Evolutionary conservation across 169 alveolate genomes (phyloP).

Genomic region (Blepharisma undulans): DNA sequence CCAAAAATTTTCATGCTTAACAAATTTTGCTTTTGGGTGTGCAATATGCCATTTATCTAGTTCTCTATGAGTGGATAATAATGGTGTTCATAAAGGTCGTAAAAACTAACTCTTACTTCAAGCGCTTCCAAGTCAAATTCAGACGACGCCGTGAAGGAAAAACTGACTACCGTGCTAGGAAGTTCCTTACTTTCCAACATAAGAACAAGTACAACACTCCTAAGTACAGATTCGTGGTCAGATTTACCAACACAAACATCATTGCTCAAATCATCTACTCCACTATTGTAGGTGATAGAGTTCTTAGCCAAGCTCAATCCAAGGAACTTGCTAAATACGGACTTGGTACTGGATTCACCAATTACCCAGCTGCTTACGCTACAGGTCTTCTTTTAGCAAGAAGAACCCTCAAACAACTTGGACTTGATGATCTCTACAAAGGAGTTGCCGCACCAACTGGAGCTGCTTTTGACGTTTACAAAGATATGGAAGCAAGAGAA

Average conservation of each 20-base stretch:
- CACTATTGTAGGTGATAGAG: slow-evolving; percentile 97
- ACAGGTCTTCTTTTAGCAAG: slow-evolving; percentile 99
- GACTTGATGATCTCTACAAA: slow-evolving; percentile 90
- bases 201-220: slow-evolving; percentile 99
- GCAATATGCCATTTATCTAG: not conserved
- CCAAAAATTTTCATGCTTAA: not conserved
- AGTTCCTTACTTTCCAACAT: slow-evolving; percentile 96
- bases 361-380: slow-evolving; percentile 99
- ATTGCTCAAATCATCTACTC: slow-evolving; percentile 97
- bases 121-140: slow-evolving; percentile 98
- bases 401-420: slow-evolving; percentile 93
- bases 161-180: slow-evolving; percentile 99
- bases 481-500: slow-evolving; percentile 91
- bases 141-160: slow-evolving; percentile 99
- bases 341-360: slow-evolving; percentile 97
- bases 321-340: slow-evolving; percentile 97
- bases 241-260: slow-evolving; percentile 94
- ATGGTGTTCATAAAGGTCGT: slow-evolving; percentile 98
- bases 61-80: slow-evolving; percentile 36
- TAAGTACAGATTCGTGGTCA: slow-evolving; percentile 98
- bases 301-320: slow-evolving; percentile 96
- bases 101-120: slow-evolving; percentile 98
- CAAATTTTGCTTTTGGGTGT: not conserved
- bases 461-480: slow-evolving; percentile 93
- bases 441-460: slow-evolving; percentile 96